Conservation (phyloP, 805 yeast species). For the Kluyveromyces aestuarii region DNA sequence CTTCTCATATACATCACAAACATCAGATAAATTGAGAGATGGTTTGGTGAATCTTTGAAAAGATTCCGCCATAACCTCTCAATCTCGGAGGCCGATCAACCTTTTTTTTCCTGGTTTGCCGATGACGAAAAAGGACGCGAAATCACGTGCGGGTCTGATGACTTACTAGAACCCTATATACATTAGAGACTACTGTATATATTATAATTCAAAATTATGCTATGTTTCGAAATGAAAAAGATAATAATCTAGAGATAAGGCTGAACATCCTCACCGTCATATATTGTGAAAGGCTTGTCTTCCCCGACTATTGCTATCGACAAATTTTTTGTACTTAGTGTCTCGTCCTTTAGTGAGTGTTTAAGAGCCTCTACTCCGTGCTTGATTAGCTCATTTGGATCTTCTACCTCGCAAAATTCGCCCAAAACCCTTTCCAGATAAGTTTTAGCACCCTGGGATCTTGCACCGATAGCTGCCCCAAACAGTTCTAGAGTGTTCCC, state of each 20-base stretch:
- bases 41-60: too few species aligned
- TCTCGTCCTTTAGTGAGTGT: conserved; percentile 93
- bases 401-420: conserved; percentile 46
- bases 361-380: conserved; percentile 86
- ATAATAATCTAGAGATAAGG: conserved; percentile 21
- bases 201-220: not conserved
- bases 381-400: conserved; percentile 65
- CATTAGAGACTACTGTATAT: not conserved
- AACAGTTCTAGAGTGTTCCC: conserved; percentile 87
- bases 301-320: conserved; percentile 90
- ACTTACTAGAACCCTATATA: not conserved
- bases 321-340: conserved; percentile 73
- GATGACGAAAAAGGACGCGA: too few species aligned
- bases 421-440: conserved; percentile 83
- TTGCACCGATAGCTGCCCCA: conserved; percentile 95
- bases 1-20: too few species aligned
- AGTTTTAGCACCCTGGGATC: conserved; percentile 97
- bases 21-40: too few species aligned
- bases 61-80: too few species aligned
- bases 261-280: conserved; percentile 76
- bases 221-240: not conserved
- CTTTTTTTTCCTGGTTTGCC: too few species aligned
- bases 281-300: conserved; percentile 61
- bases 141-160: not conserved
- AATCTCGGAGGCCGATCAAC: too few species aligned